A percentile compares a stretch with the other conserved stretches of the same genome.
Evolutionary conservation across 148 eudicot species (phyloP).

Genomic region (Bassia scoparia): DNA sequence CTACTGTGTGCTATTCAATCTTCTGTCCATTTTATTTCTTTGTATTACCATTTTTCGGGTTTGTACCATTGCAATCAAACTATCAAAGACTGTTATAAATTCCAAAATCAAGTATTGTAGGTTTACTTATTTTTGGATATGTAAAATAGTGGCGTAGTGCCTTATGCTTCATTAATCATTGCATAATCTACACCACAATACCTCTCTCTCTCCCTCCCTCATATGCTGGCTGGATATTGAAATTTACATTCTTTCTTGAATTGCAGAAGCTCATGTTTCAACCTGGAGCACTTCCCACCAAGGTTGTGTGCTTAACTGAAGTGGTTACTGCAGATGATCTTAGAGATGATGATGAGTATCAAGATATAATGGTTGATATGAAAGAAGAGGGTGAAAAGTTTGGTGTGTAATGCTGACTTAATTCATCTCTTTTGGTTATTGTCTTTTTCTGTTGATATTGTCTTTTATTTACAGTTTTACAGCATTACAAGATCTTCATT

Average conservation of each 20-base stretch:
- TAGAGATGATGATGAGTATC: constrained; percentile 74
- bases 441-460: neutral
- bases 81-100: too few species aligned
- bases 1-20: too few species aligned
- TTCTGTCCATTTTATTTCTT: too few species aligned
- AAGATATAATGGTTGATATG: constrained; percentile 89
- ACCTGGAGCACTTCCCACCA: constrained; percentile 59
- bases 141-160: too few species aligned
- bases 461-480: constrained; percentile 24
- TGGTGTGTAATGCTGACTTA: constrained; percentile 34
- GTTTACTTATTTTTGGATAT: too few species aligned
- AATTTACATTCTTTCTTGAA: constrained; percentile 18
- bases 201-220: too few species aligned
- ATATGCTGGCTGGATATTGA: too few species aligned
- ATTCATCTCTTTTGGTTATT: neutral
- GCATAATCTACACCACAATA: too few species aligned
- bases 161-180: too few species aligned
- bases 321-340: constrained; percentile 76
- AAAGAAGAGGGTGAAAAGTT: constrained; percentile 73
- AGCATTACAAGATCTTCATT: constrained; percentile 4
- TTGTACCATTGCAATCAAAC: too few species aligned
- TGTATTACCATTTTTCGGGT: too few species aligned
- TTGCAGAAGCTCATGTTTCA: constrained; percentile 74
- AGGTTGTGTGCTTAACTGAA: constrained; percentile 64
- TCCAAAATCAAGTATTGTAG: too few species aligned